Conservation (phyloP, 495 filamentous ascomycete genomes). For the Xylaria castorea region DNA sequence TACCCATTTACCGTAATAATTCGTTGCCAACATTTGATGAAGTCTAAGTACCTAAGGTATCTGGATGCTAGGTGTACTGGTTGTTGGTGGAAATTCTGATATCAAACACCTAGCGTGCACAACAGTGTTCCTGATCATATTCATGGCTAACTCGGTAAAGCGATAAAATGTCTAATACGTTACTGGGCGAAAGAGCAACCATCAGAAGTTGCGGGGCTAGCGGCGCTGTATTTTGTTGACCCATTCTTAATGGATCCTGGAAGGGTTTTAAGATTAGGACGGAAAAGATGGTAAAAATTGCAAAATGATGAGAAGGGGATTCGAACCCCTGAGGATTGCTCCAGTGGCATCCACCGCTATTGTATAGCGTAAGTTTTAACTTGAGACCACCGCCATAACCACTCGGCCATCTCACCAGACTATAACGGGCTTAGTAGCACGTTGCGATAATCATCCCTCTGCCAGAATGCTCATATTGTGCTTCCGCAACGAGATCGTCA, state of each 20-base stretch:
- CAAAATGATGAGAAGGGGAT: constrained; percentile 35
- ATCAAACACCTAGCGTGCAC: too few species aligned
- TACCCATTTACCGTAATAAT: not conserved
- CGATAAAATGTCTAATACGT: too few species aligned
- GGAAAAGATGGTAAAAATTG: not conserved
- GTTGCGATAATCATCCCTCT: too few species aligned
- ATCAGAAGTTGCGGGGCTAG: too few species aligned
- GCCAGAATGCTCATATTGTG: too few species aligned
- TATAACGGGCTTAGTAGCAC: too few species aligned
- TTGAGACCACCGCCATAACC: constrained; percentile 44
- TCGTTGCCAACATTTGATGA: too few species aligned
- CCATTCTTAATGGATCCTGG: too few species aligned
- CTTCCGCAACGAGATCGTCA: too few species aligned
- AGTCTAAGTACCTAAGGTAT: not conserved
- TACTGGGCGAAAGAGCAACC: too few species aligned
- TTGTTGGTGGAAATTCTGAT: not conserved
- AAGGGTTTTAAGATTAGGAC: too few species aligned
- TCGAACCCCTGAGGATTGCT: constrained; percentile 43
- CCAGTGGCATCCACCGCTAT: constrained; percentile 31
- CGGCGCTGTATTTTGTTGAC: too few species aligned
- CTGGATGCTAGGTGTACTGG: not conserved
- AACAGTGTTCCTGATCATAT: not conserved
- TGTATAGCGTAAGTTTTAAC: constrained; percentile 34
- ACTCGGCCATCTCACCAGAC: constrained; percentile 40
- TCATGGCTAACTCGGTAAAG: not conserved